Evolutionary conservation across 257 asterid genomes (phyloP).

Genomic region (Jasminum sambac): DNA sequence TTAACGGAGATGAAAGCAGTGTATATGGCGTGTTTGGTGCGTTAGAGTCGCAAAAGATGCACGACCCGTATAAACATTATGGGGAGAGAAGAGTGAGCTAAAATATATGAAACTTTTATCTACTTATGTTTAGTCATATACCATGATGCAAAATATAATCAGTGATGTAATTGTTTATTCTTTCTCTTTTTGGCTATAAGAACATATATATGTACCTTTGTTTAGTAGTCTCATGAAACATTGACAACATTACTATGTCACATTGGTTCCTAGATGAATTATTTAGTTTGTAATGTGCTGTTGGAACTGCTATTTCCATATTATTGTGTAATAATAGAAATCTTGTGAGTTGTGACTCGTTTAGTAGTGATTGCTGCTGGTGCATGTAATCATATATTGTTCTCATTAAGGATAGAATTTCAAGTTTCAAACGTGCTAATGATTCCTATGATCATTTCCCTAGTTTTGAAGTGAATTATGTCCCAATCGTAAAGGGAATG

Average conservation of each 20-base stretch:
- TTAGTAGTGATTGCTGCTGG: constrained; percentile 16
- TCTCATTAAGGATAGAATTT: constrained; percentile 27
- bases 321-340: background rate
- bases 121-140: no score
- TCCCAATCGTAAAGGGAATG: constrained; percentile 24
- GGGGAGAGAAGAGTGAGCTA: constrained; percentile 36
- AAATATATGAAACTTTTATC: constrained; percentile 10
- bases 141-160: no score
- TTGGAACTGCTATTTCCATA: constrained; percentile 22
- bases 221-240: background rate
- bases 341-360: background rate
- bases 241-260: background rate
- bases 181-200: background rate
- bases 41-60: constrained; percentile 57
- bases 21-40: constrained; percentile 80
- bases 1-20: constrained; percentile 58
- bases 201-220: background rate
- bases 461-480: constrained; percentile 8
- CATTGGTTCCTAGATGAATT: background rate
- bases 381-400: constrained; percentile 27
- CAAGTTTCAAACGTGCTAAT: constrained; percentile 28
- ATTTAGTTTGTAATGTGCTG: background rate
- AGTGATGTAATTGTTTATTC: constrained; percentile 1
- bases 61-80: constrained; percentile 45
- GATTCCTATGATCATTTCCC: constrained; percentile 17